These are phyloP conservation scores for Aspergillus arachidicola DNA, from an alignment of 2,329 filamentous ascomycete species.

Conservation along the genomic window DNA sequence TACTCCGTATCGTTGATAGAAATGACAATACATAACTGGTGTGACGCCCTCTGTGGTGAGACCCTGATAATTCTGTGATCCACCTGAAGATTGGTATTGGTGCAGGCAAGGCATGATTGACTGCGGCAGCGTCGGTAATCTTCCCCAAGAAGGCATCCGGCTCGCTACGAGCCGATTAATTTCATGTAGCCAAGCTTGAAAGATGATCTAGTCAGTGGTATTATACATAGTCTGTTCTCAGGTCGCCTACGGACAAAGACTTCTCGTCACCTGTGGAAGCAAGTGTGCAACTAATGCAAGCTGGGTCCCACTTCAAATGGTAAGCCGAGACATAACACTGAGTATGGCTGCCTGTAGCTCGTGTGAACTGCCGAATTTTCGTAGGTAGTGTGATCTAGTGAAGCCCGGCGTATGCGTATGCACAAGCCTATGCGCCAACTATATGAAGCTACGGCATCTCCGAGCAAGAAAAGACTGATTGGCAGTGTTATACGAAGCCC, in stretches of 20 bases:
- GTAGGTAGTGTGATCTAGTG: neutral
- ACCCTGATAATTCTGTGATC: neutral
- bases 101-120: neutral
- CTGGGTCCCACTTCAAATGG: neutral
- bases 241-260: neutral
- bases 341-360: neutral
- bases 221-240: neutral
- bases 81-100: neutral
- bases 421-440: neutral
- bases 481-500: neutral
- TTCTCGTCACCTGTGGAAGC: neutral
- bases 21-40: neutral
- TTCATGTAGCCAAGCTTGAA: neutral
- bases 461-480: neutral
- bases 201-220: neutral
- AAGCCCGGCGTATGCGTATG: neutral
- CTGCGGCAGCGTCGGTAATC: neutral
- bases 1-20: neutral
- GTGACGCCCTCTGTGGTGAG: neutral
- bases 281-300: neutral
- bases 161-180: neutral
- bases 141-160: neutral
- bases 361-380: no score
- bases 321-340: neutral
- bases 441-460: neutral